Percentiles rank a stretch among this genome's conserved stretches.
These are phyloP conservation scores for Ogataea haglerorum DNA, from an alignment of 805 yeast species.

Conservation along the genomic window DNA sequence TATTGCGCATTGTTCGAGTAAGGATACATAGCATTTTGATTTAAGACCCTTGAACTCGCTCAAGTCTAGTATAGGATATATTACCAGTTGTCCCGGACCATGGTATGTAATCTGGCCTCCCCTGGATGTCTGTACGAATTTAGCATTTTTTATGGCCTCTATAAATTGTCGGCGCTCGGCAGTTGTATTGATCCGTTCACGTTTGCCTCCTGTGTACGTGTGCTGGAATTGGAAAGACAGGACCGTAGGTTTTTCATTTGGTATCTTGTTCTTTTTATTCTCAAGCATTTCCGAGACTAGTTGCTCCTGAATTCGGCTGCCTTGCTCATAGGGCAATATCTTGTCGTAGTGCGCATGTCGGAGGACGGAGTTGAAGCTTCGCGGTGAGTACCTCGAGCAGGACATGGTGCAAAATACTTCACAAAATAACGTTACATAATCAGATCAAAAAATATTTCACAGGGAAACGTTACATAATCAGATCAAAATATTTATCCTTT, in stretches of 20 bases:
- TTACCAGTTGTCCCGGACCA: slow-evolving; percentile 91
- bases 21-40: slow-evolving; percentile 50
- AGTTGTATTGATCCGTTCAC: slow-evolving; percentile 57
- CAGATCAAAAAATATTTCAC: slow-evolving; percentile 5
- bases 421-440: slow-evolving; percentile 4
- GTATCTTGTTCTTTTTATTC: slow-evolving; percentile 38
- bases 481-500: slow-evolving; percentile 1
- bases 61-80: slow-evolving; percentile 76
- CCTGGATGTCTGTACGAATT: slow-evolving; percentile 72
- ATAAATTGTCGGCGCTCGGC: slow-evolving; percentile 18
- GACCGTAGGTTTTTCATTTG: slow-evolving; percentile 47
- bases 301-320: slow-evolving; percentile 53
- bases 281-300: slow-evolving; percentile 56
- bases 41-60: slow-evolving; percentile 50
- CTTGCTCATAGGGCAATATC: slow-evolving; percentile 41
- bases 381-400: slow-evolving; percentile 16
- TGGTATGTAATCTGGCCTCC: slow-evolving; percentile 98
- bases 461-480: slow-evolving; percentile 5
- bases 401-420: background rate
- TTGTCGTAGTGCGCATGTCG: slow-evolving; percentile 44
- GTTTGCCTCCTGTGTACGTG: slow-evolving; percentile 88
- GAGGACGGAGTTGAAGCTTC: slow-evolving; percentile 31
- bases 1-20: slow-evolving; percentile 40
- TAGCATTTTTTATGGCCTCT: slow-evolving; percentile 43
- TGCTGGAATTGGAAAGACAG: slow-evolving; percentile 83